phyloP scores from a whole-genome alignment of 1,284 basidiomycete species.

The Coniferiporia weirii region DNA sequence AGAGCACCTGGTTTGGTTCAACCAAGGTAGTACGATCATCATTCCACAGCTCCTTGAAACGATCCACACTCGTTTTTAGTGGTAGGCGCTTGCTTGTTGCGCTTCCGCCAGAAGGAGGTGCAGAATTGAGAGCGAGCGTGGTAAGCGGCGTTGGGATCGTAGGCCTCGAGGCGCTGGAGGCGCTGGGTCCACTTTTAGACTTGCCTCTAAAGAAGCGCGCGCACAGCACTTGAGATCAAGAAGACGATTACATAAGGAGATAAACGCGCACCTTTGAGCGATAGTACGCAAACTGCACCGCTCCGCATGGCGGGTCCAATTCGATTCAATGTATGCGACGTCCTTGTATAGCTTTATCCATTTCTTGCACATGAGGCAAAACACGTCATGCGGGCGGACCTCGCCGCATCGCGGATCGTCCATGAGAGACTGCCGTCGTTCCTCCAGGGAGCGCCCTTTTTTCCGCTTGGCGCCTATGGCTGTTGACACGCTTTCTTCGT shows the following conservation, averaged over 20 bases:
- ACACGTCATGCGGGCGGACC: constrained; percentile 15
- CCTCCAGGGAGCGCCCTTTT: constrained; percentile 13
- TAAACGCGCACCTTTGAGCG: neutral
- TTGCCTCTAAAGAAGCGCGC: neutral
- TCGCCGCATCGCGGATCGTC: constrained; percentile 12
- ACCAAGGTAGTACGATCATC: constrained; percentile 48
- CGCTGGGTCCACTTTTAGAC: neutral
- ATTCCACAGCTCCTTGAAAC: constrained; percentile 40
- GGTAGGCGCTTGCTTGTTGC: neutral
- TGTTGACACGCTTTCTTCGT: neutral
- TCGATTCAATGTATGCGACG: constrained; percentile 16
- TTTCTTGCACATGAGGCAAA: constrained; percentile 15
- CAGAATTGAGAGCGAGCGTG: neutral
- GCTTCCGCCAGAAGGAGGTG: neutral
- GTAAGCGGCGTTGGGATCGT: neutral
- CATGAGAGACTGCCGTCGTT: constrained; percentile 7
- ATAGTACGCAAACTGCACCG: constrained; percentile 8
- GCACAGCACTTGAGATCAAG: neutral
- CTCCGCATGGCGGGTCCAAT: constrained; percentile 17
- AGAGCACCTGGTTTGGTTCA: constrained; percentile 46
- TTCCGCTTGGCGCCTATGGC: constrained; percentile 6
- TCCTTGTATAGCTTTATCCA: constrained; percentile 19
- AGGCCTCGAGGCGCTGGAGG: neutral
- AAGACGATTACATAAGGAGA: no score
- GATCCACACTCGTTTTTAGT: neutral